A percentile compares a stretch with the other conserved stretches of the same genome.
Conservation (phyloP, 106 monocot species). For the Platanthera zijinensis region DNA sequence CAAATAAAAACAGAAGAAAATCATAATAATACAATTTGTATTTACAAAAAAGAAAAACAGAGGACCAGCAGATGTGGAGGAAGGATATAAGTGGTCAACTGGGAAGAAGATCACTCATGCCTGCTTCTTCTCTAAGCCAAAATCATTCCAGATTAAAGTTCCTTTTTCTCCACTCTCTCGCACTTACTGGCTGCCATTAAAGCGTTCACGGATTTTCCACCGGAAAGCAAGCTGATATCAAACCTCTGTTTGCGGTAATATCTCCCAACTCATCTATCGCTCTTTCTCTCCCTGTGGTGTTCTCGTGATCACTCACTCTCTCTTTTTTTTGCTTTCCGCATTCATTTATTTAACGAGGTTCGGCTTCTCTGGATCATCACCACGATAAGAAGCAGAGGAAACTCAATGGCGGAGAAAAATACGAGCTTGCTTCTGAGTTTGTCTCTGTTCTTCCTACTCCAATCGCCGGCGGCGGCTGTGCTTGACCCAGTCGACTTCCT, state of each 20-base stretch:
- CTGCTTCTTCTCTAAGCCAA: slow-evolving; percentile 32
- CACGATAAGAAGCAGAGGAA: background rate
- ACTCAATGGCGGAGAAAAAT: background rate
- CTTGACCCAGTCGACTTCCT: slow-evolving; percentile 62
- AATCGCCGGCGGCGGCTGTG: slow-evolving; percentile 6
- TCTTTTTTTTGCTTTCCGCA: background rate
- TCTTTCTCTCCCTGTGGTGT: background rate
- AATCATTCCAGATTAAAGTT: slow-evolving; percentile 7
- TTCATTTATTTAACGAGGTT: background rate
- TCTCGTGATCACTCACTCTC: background rate
- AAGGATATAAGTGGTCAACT: background rate
- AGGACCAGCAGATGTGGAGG: background rate
- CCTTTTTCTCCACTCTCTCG: slow-evolving; percentile 7
- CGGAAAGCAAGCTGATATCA: slow-evolving; percentile 12
- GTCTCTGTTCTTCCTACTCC: background rate
- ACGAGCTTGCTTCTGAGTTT: background rate
- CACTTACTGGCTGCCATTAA: slow-evolving; percentile 27
- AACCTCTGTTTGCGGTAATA: background rate
- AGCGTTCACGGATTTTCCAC: slow-evolving; percentile 35
- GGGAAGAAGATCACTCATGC: slow-evolving; percentile 15
- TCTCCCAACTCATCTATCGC: background rate
- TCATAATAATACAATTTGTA: slow-evolving; percentile 3
- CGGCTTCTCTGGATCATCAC: background rate
- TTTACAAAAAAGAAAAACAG: slow-evolving; percentile 2
- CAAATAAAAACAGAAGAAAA: background rate